phyloP scores from a whole-genome alignment of 345 rosid genomes.

The Eucalyptus leucophloia region DNA sequence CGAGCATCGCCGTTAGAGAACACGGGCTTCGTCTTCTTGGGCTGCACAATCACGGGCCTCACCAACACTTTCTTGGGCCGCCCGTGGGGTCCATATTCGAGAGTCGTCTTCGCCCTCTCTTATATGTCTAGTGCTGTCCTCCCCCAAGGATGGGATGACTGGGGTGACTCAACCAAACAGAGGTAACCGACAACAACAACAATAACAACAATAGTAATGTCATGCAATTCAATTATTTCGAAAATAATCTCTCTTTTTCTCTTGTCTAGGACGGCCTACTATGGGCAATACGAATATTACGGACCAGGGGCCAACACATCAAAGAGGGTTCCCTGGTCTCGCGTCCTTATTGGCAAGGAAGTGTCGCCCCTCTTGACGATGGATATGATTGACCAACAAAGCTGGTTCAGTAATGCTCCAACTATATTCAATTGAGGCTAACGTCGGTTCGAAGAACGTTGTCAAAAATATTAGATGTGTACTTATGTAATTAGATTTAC shows the following conservation, averaged over 20 bases:
- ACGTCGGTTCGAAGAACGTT: too few relatives aligned
- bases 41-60: too few relatives aligned
- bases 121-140: too few relatives aligned
- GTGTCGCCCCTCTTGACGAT: constrained; percentile 34
- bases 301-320: constrained; percentile 39
- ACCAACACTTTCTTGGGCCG: too few relatives aligned
- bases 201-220: not conserved
- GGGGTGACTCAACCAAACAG: constrained; percentile 14
- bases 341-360: constrained; percentile 12
- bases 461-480: not conserved
- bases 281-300: constrained; percentile 47
- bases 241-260: not conserved
- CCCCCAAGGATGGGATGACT: too few relatives aligned
- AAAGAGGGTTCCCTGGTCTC: constrained; percentile 45
- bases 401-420: constrained; percentile 6
- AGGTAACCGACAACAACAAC: not conserved
- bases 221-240: not conserved
- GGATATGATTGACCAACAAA: constrained; percentile 36
- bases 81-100: too few relatives aligned
- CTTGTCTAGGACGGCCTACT: constrained; percentile 24
- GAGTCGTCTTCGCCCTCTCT: too few relatives aligned
- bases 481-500: too few relatives aligned
- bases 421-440: not conserved
- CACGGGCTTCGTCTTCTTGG: too few relatives aligned
- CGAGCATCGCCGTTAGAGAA: too few relatives aligned